Evolutionary conservation across 805 yeast species (phyloP).

Genomic region (Cyberlindnera veronae): DNA sequence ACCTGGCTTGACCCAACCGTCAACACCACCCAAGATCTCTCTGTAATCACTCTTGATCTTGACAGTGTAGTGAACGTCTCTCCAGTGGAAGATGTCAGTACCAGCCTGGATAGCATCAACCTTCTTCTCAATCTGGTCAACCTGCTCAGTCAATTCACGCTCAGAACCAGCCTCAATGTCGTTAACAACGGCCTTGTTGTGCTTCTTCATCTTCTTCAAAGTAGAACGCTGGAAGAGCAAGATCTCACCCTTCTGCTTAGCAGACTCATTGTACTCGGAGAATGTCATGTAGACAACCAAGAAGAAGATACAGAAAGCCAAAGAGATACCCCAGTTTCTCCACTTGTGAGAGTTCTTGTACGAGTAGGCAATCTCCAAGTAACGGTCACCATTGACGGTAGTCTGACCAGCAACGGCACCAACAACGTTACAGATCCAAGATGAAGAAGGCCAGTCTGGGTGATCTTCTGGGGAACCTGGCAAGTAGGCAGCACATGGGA

Average conservation of each 20-base stretch:
- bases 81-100: slow-evolving; percentile 70
- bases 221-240: slow-evolving; percentile 53
- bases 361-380: slow-evolving; percentile 39
- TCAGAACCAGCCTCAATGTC: slow-evolving; percentile 28
- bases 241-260: slow-evolving; percentile 70
- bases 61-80: slow-evolving; percentile 67
- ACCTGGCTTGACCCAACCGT: slow-evolving; percentile 84
- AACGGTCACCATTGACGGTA: slow-evolving; percentile 50
- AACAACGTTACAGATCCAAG: slow-evolving; percentile 50
- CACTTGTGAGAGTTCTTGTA: slow-evolving; percentile 49
- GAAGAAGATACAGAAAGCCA: slow-evolving; percentile 55
- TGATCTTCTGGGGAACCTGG: slow-evolving; percentile 37
- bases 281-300: slow-evolving; percentile 48
- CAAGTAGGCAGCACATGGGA: slow-evolving; percentile 43
- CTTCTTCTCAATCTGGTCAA: slow-evolving; percentile 14
- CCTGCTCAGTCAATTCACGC: slow-evolving; percentile 27
- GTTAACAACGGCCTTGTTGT: slow-evolving; percentile 27
- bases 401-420: slow-evolving; percentile 52
- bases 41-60: slow-evolving; percentile 58
- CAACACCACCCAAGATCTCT: slow-evolving; percentile 59
- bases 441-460: slow-evolving; percentile 26
- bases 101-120: slow-evolving; percentile 32
- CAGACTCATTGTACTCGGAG: slow-evolving; percentile 57
- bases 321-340: slow-evolving; percentile 62
- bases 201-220: slow-evolving; percentile 44